Evolutionary conservation across 768 basidiomycete genomes (phyloP).

Genomic region (Hydnum rufescens): DNA sequence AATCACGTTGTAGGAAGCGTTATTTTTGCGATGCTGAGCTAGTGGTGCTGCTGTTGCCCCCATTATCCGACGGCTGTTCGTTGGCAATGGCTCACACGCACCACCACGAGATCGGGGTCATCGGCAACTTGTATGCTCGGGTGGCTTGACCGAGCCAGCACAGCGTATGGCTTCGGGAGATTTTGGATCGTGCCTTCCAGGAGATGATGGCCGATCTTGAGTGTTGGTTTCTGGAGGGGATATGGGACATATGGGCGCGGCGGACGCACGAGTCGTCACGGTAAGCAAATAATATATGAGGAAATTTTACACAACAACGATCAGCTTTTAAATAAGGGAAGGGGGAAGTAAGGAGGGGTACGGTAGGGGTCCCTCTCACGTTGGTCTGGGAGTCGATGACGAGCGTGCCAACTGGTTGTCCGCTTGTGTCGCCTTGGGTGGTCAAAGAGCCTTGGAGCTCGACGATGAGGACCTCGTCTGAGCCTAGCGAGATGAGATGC

Average conservation of each 20-base stretch:
- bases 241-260: too few relatives aligned
- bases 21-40: constrained; percentile 7
- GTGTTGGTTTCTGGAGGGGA: constrained; percentile 58
- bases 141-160: constrained; percentile 25
- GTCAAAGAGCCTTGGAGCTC: constrained; percentile 76
- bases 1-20: constrained; percentile 33
- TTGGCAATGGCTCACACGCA: background rate
- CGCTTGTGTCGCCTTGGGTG: constrained; percentile 43
- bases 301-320: too few relatives aligned
- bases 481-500: constrained; percentile 47
- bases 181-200: constrained; percentile 69
- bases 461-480: constrained; percentile 62
- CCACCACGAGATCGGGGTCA: background rate
- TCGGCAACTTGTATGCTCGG: constrained; percentile 1
- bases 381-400: constrained; percentile 26
- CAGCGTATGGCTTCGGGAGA: constrained; percentile 64
- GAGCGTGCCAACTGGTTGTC: constrained; percentile 61
- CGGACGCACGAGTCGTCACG: too few relatives aligned
- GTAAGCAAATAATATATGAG: too few relatives aligned
- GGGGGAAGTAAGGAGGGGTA: background rate
- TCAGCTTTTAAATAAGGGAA: background rate
- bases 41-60: background rate
- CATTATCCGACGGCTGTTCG: background rate
- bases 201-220: constrained; percentile 73
- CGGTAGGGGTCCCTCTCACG: background rate